Conservation (phyloP, 2,329 filamentous ascomycete genomes). For the Neopestalotiopsis sp. region DNA sequence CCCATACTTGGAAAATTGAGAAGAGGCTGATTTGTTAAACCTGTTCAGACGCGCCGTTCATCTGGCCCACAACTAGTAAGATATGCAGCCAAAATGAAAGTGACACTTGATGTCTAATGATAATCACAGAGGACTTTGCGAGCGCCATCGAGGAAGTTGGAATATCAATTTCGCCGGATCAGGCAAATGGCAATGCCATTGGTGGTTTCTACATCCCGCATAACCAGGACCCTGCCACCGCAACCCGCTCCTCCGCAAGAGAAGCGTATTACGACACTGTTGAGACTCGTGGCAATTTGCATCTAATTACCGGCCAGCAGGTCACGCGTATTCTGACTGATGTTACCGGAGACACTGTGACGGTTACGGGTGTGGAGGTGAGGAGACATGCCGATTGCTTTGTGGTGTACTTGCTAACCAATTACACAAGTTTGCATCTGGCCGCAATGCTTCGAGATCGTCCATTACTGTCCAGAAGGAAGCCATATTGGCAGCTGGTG, state of each 20-base stretch:
- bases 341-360: constrained; percentile 20
- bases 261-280: constrained; percentile 45
- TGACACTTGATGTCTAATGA: background rate
- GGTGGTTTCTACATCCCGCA: constrained; percentile 3
- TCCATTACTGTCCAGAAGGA: constrained; percentile 34
- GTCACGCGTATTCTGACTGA: constrained; percentile 39
- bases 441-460: constrained; percentile 23
- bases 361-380: constrained; percentile 43
- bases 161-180: background rate
- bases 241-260: constrained; percentile 24
- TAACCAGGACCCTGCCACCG: background rate
- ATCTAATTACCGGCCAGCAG: constrained; percentile 43
- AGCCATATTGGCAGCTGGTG: constrained; percentile 36
- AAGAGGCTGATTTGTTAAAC: background rate
- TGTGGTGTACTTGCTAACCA: constrained; percentile 10
- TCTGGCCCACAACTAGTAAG: constrained; percentile 12
- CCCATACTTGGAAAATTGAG: background rate
- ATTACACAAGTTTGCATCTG: constrained; percentile 29
- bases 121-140: background rate
- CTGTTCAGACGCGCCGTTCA: background rate
- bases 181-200: constrained; percentile 11
- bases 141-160: constrained; percentile 9
- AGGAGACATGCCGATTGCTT: constrained; percentile 13
- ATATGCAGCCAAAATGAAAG: too few species aligned
- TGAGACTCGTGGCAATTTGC: constrained; percentile 41